Evolutionary conservation across 2,329 filamentous ascomycete species (phyloP).

Genomic region (Fusarium fujikuroi): DNA sequence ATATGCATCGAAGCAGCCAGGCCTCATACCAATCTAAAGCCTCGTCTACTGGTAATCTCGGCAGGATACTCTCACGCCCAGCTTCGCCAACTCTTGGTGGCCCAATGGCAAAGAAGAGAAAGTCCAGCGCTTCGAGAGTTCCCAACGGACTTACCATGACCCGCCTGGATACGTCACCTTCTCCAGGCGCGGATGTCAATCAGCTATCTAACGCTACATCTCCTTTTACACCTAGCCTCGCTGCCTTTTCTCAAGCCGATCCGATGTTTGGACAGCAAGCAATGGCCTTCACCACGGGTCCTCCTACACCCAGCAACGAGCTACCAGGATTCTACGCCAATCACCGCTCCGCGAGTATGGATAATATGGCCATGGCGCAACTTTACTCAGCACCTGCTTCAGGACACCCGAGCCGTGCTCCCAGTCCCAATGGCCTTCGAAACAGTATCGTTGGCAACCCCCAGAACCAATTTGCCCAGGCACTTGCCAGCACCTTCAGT

Average conservation of each 20-base stretch:
- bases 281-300: slow-evolving; percentile 64
- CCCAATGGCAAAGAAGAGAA: slow-evolving; percentile 82
- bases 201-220: slow-evolving; percentile 59
- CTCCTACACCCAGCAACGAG: slow-evolving; percentile 75
- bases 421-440: slow-evolving; percentile 71
- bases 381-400: slow-evolving; percentile 79
- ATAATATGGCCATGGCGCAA: slow-evolving; percentile 71
- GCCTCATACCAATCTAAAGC: slow-evolving; percentile 50
- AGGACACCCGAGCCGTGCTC: slow-evolving; percentile 79
- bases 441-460: slow-evolving; percentile 57
- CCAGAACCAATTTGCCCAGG: slow-evolving; percentile 59
- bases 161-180: slow-evolving; percentile 71
- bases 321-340: slow-evolving; percentile 65
- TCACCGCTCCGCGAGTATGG: slow-evolving; percentile 71
- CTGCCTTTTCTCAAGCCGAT: slow-evolving; percentile 58
- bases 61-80: slow-evolving; percentile 71
- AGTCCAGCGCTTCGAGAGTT: slow-evolving; percentile 78
- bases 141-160: slow-evolving; percentile 85
- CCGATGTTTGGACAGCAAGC: slow-evolving; percentile 57
- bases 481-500: slow-evolving; percentile 58
- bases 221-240: slow-evolving; percentile 62
- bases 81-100: slow-evolving; percentile 75
- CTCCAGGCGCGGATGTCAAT: slow-evolving; percentile 51
- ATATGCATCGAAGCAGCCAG: slow-evolving; percentile 62
- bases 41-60: slow-evolving; percentile 44